A percentile compares a stretch with the other conserved stretches of the same genome.
Evolutionary conservation across 2,329 filamentous ascomycete genomes (phyloP).

Genomic region (Colletotrichum zoysiae): DNA sequence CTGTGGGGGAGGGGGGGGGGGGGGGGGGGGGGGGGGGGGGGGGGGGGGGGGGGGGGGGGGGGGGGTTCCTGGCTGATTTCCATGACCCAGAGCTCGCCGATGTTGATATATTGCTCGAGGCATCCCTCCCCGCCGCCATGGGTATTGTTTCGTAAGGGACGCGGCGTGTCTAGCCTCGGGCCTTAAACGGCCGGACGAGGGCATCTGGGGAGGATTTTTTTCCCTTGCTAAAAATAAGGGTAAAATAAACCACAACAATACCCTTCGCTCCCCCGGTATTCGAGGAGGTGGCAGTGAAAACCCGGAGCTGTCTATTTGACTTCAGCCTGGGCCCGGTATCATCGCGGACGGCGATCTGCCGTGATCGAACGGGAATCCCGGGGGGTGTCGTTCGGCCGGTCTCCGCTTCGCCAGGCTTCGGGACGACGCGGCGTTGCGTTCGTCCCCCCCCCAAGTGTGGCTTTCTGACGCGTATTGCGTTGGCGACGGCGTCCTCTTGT

Average conservation of each 20-base stretch:
- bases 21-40: constrained; percentile 22
- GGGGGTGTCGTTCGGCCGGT: not conserved
- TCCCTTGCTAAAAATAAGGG: too few species aligned
- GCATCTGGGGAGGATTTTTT: not conserved
- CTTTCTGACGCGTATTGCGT: not conserved
- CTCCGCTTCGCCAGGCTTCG: not conserved
- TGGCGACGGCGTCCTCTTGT: not conserved
- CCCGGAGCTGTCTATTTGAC: constrained; percentile 7
- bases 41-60: constrained; percentile 26
- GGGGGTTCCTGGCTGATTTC: constrained; percentile 31
- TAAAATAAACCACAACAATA: too few species aligned
- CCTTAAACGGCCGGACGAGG: not conserved
- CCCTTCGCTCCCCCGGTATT: not conserved
- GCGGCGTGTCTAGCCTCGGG: not conserved
- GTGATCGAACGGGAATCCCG: constrained; percentile 4
- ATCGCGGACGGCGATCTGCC: constrained; percentile 36
- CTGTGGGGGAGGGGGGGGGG: constrained; percentile 10
- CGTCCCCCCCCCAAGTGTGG: not conserved
- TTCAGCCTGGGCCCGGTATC: constrained; percentile 10
- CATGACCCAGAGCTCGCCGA: constrained; percentile 29
- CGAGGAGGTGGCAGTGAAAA: constrained; percentile 37
- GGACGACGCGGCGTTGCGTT: constrained; percentile 6
- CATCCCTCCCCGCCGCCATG: constrained; percentile 1
- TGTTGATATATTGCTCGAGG: constrained; percentile 20
- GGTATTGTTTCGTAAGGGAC: not conserved